These are phyloP conservation scores for Candida anglica DNA, from an alignment of 805 yeast species.

Conservation along the genomic window DNA sequence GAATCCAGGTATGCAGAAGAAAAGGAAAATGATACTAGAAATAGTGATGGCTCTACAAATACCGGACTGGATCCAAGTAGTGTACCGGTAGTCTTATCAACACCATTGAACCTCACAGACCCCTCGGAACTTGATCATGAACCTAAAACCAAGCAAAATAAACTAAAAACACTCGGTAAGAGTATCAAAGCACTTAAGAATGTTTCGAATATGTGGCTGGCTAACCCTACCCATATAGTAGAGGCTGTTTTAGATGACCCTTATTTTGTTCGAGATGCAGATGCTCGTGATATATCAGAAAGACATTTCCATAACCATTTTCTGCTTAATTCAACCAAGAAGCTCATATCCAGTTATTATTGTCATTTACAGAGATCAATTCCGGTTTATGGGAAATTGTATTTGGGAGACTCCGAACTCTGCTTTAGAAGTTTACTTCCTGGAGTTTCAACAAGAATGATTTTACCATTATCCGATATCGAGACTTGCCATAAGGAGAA, in stretches of 20 bases:
- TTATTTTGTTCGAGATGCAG: conserved; percentile 41
- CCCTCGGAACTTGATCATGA: conserved; percentile 16
- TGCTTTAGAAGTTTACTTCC: conserved; percentile 81
- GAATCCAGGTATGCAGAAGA: conserved; percentile 17
- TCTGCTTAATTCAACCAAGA: conserved; percentile 49
- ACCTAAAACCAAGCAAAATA: conserved; percentile 10
- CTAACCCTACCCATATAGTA: conserved; percentile 61
- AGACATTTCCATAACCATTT: conserved; percentile 64
- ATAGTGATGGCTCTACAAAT: neutral
- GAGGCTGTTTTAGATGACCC: conserved; percentile 41
- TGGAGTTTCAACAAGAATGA: conserved; percentile 75
- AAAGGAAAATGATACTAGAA: neutral
- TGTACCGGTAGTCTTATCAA: too few relatives aligned
- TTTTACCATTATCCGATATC: conserved; percentile 70
- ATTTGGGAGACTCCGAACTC: conserved; percentile 62
- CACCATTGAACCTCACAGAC: conserved; percentile 22
- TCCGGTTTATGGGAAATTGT: conserved; percentile 81
- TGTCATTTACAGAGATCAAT: conserved; percentile 64
- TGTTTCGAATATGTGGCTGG: conserved; percentile 45
- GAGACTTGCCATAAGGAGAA: conserved; percentile 66
- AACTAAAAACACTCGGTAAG: conserved; percentile 16
- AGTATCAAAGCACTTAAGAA: conserved; percentile 27
- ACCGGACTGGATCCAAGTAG: neutral
- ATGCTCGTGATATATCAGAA: conserved; percentile 45
- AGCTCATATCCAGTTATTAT: conserved; percentile 64